phyloP scores from a whole-genome alignment of 352 stramenopile genomes.

The Phytophthora kernoviae region DNA sequence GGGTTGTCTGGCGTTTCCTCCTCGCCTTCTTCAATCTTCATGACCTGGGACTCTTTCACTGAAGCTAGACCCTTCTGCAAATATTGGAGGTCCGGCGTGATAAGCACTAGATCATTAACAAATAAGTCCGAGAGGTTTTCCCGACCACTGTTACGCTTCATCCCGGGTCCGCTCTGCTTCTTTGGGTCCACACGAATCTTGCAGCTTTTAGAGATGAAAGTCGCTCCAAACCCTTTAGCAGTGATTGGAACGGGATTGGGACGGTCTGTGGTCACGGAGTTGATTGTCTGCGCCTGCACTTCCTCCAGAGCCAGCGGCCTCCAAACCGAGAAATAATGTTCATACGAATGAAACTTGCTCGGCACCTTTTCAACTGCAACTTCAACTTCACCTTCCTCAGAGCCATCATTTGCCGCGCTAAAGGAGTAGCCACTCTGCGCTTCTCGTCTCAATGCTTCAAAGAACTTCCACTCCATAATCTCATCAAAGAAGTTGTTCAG shows the following conservation, averaged over 20 bases:
- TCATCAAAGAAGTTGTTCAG: constrained; percentile 85
- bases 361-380: constrained; percentile 69
- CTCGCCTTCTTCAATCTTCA: constrained; percentile 20
- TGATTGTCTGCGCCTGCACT: constrained; percentile 88
- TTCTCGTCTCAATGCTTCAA: constrained; percentile 62
- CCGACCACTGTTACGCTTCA: constrained; percentile 31
- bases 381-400: constrained; percentile 78
- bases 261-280: constrained; percentile 72
- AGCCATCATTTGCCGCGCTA: constrained; percentile 63
- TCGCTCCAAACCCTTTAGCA: constrained; percentile 48
- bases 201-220: constrained; percentile 66
- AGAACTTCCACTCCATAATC: constrained; percentile 85
- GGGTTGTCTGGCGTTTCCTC: constrained; percentile 9
- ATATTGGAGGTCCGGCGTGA: constrained; percentile 60
- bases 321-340: constrained; percentile 91
- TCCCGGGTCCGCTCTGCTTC: constrained; percentile 37
- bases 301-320: constrained; percentile 85
- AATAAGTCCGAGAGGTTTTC: constrained; percentile 58
- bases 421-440: constrained; percentile 55
- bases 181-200: constrained; percentile 74
- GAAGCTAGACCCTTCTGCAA: constrained; percentile 46
- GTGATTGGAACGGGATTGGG: constrained; percentile 54
- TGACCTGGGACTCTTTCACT: constrained; percentile 14
- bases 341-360: constrained; percentile 86
- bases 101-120: constrained; percentile 80